Base-by-base conservation (phyloP, 1,284 basidiomycete species). In the Dichomitus squalens region DNA sequence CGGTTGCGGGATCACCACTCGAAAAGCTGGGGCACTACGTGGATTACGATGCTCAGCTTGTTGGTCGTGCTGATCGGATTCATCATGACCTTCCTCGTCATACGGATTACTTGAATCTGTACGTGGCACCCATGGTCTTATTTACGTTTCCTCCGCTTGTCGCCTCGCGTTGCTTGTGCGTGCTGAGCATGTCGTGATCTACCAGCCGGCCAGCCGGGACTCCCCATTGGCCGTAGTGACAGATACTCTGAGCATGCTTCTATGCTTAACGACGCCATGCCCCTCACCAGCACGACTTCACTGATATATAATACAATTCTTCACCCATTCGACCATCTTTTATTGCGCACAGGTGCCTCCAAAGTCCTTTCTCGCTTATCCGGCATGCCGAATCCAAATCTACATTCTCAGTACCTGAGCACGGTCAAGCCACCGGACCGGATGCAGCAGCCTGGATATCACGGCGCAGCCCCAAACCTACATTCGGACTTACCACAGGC, bases 1-100 rank as follows among this genome's bases (percentile, higher is more conserved):
- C 79, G 87, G 43, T 68, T 93, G 61, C 74, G 85, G 52, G 86
- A 87, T 65, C 84, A 88, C 59, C 72, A 79, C 14, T 81, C 81
- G 14, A 90, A 85, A 78, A 88, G 85, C 58, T 76, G 84, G 50
- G 76, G 81, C 4, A 92, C 88, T 55, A 93, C 89, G 1, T 92
- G 90, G 72, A 70, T 92, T 61, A 79, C 84, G 6, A 65, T 92
- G 7, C 75, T 80, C 48, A 83, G 87, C 57, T 70, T 93, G 14
- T 8, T 86, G 8, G 76, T 79, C 4, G 89, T 89, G 4, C 60
- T 82, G 12, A 66, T 87, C 25, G 75, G 87, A 1, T 92, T 92
- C 70, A 70, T 91, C 34, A 53, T 88, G 27, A 90, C 90, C 79
- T 84, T 92, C 61, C 79, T 86, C 52, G 65, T 92, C 46, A 91